phyloP scores from a whole-genome alignment of 1,284 basidiomycete species.

The Abortiporus biennis region DNA sequence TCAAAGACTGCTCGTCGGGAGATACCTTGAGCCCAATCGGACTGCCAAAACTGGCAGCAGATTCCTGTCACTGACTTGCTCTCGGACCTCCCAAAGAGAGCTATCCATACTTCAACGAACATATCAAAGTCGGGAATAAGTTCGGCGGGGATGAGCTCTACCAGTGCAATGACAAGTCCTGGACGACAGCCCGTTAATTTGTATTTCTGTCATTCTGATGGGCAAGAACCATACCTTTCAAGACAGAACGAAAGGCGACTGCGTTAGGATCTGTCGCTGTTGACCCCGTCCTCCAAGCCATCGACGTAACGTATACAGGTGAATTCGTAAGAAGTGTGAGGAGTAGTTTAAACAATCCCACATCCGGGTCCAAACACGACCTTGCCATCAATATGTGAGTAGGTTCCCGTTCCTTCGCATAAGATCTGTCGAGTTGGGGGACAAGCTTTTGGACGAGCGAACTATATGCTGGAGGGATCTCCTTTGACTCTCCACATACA shows the following conservation, averaged over 20 bases:
- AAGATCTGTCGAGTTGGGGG: slow-evolving; percentile 33
- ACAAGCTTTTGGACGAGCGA: slow-evolving; percentile 51
- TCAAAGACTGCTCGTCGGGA: slow-evolving; percentile 74
- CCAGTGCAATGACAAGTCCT: slow-evolving; percentile 68
- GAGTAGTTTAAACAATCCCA: slow-evolving; percentile 52
- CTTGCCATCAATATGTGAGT: slow-evolving; percentile 48
- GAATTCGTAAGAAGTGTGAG: slow-evolving; percentile 55
- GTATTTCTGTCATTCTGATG: too few species aligned
- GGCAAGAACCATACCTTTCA: slow-evolving; percentile 64
- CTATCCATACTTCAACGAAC: slow-evolving; percentile 74
- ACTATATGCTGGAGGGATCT: slow-evolving; percentile 47
- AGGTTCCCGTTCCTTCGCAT: slow-evolving; percentile 50
- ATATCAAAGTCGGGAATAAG: slow-evolving; percentile 65
- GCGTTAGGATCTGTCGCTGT: slow-evolving; percentile 75
- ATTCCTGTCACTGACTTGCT: slow-evolving; percentile 60
- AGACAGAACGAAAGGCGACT: slow-evolving; percentile 74
- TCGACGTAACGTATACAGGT: slow-evolving; percentile 67
- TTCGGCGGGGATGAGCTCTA: slow-evolving; percentile 72
- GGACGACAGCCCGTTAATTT: too few species aligned
- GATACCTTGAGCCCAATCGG: slow-evolving; percentile 55
- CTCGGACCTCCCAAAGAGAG: slow-evolving; percentile 76
- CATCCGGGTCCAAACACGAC: slow-evolving; percentile 46
- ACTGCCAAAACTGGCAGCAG: slow-evolving; percentile 74
- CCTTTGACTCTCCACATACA: slow-evolving; percentile 36
- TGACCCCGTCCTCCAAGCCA: slow-evolving; percentile 61